Base-by-base conservation (phyloP, 1,139 yeast genomes). In the Candida sanyaensis region DNA sequence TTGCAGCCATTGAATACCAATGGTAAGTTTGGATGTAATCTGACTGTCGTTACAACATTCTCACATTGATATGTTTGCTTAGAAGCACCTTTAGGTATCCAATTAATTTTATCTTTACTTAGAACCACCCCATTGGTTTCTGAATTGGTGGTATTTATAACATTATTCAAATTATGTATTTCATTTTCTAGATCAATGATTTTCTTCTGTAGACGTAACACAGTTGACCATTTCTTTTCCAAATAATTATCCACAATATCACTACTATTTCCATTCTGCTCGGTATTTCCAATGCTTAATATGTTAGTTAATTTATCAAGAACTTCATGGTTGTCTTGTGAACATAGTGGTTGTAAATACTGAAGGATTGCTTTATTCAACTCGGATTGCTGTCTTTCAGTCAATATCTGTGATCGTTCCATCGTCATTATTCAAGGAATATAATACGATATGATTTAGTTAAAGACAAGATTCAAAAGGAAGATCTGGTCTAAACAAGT, bases 171-270 rank as follows among this genome's bases (percentile, higher is more conserved):
- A 42, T 70, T 66, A 23, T 60, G 55, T 5, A 78, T 64, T 50
- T 80, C 83, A 63, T 63, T 62, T 51, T 75, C 78, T 29, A 76
- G 65, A 48, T 86, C 95, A 49, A 86, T 70, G 42, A 91, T 84
- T 58, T 82, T 80, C 53, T 85, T 80, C 65, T 92, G 97, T 37
- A 92, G 72, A 45, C 96, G 72, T 32, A 89, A 74, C 5, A 92
- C 95, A 0, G 96, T 86, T 1, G 88, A 78, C 98, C 98, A 92
- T 68, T 91, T 92, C 67, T 86, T 88, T 57, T 88, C 95, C 39
- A 92, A 71, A 44, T 86, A 72, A 50, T 75, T 68, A 45, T 83
- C 77, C 13, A 80, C 73, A 2, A 71, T 56, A 13, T 55, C 59
- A 24, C 21, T 37, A 10, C 34, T 29, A 24, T 38, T 11, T 41